These are phyloP conservation scores for Colletotrichum sp. DNA, from an alignment of 2,329 filamentous ascomycete species.

Conservation along the genomic window DNA sequence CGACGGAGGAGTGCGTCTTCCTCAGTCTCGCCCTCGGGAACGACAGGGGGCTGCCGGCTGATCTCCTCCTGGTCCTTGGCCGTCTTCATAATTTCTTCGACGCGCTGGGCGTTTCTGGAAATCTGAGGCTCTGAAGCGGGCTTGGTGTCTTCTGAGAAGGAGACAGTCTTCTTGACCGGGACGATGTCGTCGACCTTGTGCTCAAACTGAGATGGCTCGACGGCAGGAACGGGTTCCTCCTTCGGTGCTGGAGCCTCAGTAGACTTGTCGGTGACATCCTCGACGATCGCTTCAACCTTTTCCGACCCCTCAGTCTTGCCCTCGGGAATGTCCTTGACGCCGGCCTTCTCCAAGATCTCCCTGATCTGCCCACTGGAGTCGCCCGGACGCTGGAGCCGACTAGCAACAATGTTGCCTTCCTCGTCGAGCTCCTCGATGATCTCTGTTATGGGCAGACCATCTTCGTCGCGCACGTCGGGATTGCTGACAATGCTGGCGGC, in stretches of 20 bases:
- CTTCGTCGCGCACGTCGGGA: slow-evolving; percentile 68
- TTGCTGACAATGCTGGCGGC: slow-evolving; percentile 65
- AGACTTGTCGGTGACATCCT: slow-evolving; percentile 19
- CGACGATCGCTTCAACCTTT: slow-evolving; percentile 1
- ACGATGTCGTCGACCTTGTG: background rate
- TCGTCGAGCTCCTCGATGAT: slow-evolving; percentile 94
- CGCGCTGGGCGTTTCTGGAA: slow-evolving; percentile 47
- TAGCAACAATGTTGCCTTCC: slow-evolving; percentile 81
- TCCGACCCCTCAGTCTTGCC: slow-evolving; percentile 8
- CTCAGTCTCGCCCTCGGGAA: slow-evolving; percentile 75
- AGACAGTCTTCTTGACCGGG: slow-evolving; percentile 61
- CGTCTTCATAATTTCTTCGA: slow-evolving; percentile 62
- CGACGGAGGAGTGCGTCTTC: slow-evolving; percentile 82
- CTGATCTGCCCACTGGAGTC: slow-evolving; percentile 70
- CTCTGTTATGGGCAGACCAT: slow-evolving; percentile 81
- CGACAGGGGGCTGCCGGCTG: slow-evolving; percentile 54
- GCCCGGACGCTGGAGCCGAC: slow-evolving; percentile 69
- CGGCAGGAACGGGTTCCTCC: background rate
- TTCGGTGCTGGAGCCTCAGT: background rate
- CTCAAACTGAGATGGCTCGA: background rate
- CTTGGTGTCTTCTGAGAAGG: slow-evolving; percentile 68
- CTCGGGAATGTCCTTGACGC: slow-evolving; percentile 56
- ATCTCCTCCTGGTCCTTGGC: slow-evolving; percentile 60
- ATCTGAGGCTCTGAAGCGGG: slow-evolving; percentile 41
- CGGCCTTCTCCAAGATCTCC: slow-evolving; percentile 79